These are phyloP conservation scores for Trametes cingulata DNA, from an alignment of 768 basidiomycete species.

Conservation along the genomic window DNA sequence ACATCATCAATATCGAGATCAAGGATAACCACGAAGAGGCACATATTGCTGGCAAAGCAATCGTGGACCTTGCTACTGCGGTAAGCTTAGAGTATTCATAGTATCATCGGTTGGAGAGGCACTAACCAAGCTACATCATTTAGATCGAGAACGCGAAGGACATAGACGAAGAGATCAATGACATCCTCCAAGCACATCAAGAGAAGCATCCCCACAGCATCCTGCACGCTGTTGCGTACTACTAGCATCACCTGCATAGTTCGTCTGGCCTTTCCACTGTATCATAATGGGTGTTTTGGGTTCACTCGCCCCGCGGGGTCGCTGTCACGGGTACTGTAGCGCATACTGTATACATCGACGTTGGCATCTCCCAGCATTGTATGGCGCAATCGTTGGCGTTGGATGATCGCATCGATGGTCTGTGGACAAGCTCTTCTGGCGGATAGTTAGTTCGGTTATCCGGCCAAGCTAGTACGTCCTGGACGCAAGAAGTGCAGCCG, in stretches of 20 bases:
- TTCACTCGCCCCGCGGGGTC: neutral
- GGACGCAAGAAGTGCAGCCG: neutral
- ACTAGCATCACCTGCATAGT: constrained; percentile 44
- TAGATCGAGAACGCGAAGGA: constrained; percentile 87
- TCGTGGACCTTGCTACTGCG: constrained; percentile 86
- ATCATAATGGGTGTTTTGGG: constrained; percentile 4
- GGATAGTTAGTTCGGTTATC: neutral
- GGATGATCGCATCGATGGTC: constrained; percentile 6
- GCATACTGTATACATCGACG: neutral
- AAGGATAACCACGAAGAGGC: constrained; percentile 99
- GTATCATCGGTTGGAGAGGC: constrained; percentile 10
- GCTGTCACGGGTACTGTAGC: constrained; percentile 8
- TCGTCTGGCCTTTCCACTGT: neutral
- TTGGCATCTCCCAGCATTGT: neutral
- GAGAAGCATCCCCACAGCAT: constrained; percentile 91
- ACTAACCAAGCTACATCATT: neutral
- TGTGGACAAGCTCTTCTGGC: neutral
- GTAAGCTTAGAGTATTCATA: constrained; percentile 49
- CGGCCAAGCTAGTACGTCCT: neutral
- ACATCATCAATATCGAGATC: constrained; percentile 97
- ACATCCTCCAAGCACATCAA: constrained; percentile 81
- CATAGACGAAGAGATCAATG: constrained; percentile 88
- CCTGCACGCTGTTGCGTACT: constrained; percentile 89
- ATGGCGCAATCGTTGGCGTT: constrained; percentile 12
- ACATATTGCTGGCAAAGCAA: constrained; percentile 91